Evolutionary conservation across 768 basidiomycete genomes (phyloP).

Genomic region (Aureoboletus auriporus): DNA sequence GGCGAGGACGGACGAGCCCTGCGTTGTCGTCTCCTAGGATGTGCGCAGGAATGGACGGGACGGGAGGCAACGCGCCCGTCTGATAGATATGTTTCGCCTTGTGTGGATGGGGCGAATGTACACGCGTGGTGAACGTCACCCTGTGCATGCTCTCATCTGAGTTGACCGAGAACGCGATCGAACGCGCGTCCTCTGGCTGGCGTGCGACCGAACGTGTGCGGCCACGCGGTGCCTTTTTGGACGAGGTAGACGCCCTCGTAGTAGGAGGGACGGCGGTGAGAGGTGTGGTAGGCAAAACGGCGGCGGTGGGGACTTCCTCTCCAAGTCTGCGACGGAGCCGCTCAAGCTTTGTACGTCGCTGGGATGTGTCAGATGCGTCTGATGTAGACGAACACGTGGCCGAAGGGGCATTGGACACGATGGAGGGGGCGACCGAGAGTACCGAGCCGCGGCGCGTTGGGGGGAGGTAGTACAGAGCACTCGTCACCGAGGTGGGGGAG

Average conservation of each 20-base stretch:
- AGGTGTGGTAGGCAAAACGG: slow-evolving; percentile 47
- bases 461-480: slow-evolving; percentile 6
- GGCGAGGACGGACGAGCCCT: slow-evolving; percentile 20
- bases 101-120: slow-evolving; percentile 10
- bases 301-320: slow-evolving; percentile 54
- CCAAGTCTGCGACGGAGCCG: slow-evolving; percentile 59
- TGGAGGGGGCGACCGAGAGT: slow-evolving; percentile 17
- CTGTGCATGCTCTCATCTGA: slow-evolving; percentile 26
- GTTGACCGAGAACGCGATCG: slow-evolving; percentile 24
- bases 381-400: slow-evolving; percentile 22
- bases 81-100: slow-evolving; percentile 14
- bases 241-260: neutral
- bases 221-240: neutral
- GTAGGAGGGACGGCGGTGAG: slow-evolving; percentile 9
- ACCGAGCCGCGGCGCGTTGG: slow-evolving; percentile 16
- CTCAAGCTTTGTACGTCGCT: slow-evolving; percentile 59
- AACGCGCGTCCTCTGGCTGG: slow-evolving; percentile 18
- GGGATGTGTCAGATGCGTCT: slow-evolving; percentile 26
- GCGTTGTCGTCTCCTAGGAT: slow-evolving; percentile 5
- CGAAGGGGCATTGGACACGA: slow-evolving; percentile 16
- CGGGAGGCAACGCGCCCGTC: slow-evolving; percentile 22
- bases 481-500: neutral
- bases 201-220: slow-evolving; percentile 5
- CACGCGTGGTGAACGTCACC: slow-evolving; percentile 18
- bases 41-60: slow-evolving; percentile 21